Percentiles rank a stretch among this genome's conserved stretches.
Conservation (phyloP, 2,329 filamentous ascomycete genomes). For the Colletotrichum paranaense region DNA sequence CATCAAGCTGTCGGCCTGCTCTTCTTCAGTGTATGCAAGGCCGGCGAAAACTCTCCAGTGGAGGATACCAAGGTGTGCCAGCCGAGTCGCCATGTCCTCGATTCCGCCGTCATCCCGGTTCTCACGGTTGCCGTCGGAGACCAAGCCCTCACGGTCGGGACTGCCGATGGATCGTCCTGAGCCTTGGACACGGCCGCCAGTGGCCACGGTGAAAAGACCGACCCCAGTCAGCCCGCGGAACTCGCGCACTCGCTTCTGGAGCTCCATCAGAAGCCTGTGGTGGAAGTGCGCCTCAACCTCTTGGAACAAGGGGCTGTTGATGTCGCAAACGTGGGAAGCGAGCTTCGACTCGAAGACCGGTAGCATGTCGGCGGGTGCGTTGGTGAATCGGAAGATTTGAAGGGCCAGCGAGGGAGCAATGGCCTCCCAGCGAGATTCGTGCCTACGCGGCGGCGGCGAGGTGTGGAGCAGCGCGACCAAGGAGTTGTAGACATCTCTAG, state of each 20-base stretch:
- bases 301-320: slow-evolving; percentile 56
- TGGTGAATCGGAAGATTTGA: slow-evolving; percentile 68
- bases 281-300: slow-evolving; percentile 63
- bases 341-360: slow-evolving; percentile 62
- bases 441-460: slow-evolving; percentile 53
- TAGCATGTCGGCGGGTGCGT: slow-evolving; percentile 61
- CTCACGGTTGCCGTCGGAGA: slow-evolving; percentile 49
- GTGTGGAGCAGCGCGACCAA: slow-evolving; percentile 67
- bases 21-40: slow-evolving; percentile 72
- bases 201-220: slow-evolving; percentile 65
- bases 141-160: slow-evolving; percentile 42
- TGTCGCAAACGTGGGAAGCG: slow-evolving; percentile 54
- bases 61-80: slow-evolving; percentile 85
- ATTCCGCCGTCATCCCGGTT: slow-evolving; percentile 65
- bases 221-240: slow-evolving; percentile 65
- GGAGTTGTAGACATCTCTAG: slow-evolving; percentile 62
- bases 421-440: slow-evolving; percentile 61
- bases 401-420: slow-evolving; percentile 66
- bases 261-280: slow-evolving; percentile 58
- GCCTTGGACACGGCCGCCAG: slow-evolving; percentile 58
- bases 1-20: slow-evolving; percentile 47
- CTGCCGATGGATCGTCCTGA: slow-evolving; percentile 47
- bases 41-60: slow-evolving; percentile 92
- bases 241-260: slow-evolving; percentile 62
- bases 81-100: slow-evolving; percentile 77